Percentiles rank a stretch among this genome's conserved stretches.
These are phyloP conservation scores for Trifolium dubium DNA, from an alignment of 306 rosid genomes.

Conservation along the genomic window DNA sequence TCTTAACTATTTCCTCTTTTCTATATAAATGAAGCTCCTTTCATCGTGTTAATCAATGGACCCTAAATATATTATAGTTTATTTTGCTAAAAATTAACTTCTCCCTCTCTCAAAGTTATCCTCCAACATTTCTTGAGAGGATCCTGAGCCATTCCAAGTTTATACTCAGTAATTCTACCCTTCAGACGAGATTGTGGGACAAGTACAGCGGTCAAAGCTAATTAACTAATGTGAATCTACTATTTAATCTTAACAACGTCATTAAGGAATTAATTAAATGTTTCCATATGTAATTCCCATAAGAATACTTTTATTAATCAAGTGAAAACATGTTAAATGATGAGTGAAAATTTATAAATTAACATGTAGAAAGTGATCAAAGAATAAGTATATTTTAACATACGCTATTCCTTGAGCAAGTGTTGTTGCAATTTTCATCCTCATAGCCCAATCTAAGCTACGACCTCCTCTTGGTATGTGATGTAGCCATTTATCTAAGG, in stretches of 20 bases:
- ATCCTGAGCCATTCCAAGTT: no score
- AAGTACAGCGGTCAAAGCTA: not conserved
- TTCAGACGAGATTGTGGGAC: not conserved
- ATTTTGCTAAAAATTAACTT: no score
- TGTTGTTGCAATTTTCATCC: constrained; percentile 88
- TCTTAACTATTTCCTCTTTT: no score
- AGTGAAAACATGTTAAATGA: constrained; percentile 13
- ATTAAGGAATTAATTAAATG: constrained; percentile 14
- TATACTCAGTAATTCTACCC: no score
- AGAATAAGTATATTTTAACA: constrained; percentile 36
- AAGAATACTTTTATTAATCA: not conserved
- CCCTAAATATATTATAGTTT: no score
- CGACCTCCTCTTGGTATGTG: constrained; percentile 98
- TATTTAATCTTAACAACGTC: no score
- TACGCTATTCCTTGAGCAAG: constrained; percentile 99
- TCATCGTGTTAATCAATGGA: no score
- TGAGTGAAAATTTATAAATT: constrained; percentile 15
- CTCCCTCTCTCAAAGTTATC: no score
- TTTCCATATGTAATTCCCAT: constrained; percentile 24
- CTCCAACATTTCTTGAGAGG: no score
- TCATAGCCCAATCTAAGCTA: constrained; percentile 92
- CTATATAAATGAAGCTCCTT: no score
- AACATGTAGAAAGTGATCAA: constrained; percentile 14
- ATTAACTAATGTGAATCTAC: not conserved
- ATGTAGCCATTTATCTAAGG: constrained; percentile 93